Percentiles rank a stretch among this genome's conserved stretches.
phyloP scores from a whole-genome alignment of 2,329 filamentous ascomycete species.

The Phoma sp. region DNA sequence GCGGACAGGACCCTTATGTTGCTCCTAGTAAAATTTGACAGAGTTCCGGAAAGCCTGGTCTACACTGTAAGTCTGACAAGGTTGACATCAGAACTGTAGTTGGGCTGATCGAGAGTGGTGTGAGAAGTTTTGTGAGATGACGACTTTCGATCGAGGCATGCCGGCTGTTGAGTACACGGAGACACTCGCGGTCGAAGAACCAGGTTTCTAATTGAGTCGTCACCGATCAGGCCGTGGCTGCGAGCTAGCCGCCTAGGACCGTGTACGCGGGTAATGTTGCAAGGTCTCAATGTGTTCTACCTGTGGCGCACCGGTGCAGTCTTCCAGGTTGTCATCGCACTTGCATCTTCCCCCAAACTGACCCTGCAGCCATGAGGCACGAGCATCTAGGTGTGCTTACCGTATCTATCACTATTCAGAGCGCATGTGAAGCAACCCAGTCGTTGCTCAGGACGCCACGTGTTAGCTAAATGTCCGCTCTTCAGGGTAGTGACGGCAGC shows the following conservation, averaged over 20 bases:
- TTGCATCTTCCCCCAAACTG: not conserved
- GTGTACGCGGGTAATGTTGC: not conserved
- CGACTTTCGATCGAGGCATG: not conserved
- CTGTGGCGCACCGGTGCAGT: not conserved
- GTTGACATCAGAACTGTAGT: not conserved
- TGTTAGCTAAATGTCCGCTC: conserved; percentile 23
- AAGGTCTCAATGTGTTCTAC: not conserved
- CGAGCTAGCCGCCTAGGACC: not conserved
- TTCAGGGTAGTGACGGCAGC: conserved; percentile 28
- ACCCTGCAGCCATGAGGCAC: not conserved
- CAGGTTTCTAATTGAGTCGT: not conserved
- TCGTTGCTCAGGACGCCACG: conserved; percentile 14
- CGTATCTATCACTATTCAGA: not conserved
- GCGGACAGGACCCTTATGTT: conserved; percentile 5
- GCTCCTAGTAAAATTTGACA: not conserved
- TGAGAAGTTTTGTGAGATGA: not conserved
- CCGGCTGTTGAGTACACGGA: not conserved
- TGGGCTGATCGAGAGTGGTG: conserved; percentile 6
- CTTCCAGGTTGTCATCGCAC: not conserved
- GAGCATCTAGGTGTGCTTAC: not conserved
- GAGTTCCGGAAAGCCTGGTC: not conserved
- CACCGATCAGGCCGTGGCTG: conserved; percentile 1
- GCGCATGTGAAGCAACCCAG: not conserved
- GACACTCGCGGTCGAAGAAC: not conserved
- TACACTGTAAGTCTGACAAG: not conserved